These are phyloP conservation scores for Smallanthus sonchifolius DNA, from an alignment of 129 eudicot genomes.

Conservation along the genomic window DNA sequence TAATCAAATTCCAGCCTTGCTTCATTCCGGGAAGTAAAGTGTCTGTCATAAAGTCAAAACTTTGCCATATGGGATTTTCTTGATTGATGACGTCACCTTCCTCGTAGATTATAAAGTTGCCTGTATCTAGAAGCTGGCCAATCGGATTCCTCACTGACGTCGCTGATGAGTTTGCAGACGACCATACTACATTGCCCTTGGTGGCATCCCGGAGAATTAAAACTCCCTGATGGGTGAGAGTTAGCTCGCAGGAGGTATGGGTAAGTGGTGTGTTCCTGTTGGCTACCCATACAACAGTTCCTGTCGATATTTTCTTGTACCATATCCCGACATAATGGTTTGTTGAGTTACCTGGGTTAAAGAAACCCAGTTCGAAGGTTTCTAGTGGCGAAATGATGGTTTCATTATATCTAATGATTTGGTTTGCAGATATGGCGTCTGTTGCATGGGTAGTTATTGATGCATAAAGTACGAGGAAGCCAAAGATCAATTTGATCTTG, in stretches of 20 bases:
- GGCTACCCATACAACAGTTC: slow-evolving; percentile 34
- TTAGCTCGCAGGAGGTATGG: slow-evolving; percentile 14
- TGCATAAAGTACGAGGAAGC: no score
- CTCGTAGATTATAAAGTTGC: slow-evolving; percentile 23
- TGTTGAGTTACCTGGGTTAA: slow-evolving; percentile 5
- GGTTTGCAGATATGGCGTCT: no score
- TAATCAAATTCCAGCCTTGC: not conserved
- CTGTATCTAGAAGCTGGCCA: slow-evolving; percentile 22
- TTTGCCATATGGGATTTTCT: slow-evolving; percentile 23
- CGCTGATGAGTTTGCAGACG: slow-evolving; percentile 12
- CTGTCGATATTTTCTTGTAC: slow-evolving; percentile 17
- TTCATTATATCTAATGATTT: no score
- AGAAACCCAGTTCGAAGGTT: slow-evolving; percentile 33
- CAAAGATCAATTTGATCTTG: no score
- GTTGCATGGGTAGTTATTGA: no score
- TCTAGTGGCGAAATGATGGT: slow-evolving; percentile 16
- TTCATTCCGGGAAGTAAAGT: slow-evolving; percentile 7
- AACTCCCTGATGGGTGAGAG: slow-evolving; percentile 15
- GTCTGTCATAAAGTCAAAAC: slow-evolving; percentile 9
- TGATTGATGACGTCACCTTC: not conserved
- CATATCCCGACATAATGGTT: slow-evolving; percentile 27
- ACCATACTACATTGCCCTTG: slow-evolving; percentile 12
- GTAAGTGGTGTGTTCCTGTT: slow-evolving; percentile 26
- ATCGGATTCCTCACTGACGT: not conserved
- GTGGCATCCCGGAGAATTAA: slow-evolving; percentile 8